A percentile compares a stretch with the other conserved stretches of the same genome.
phyloP scores from a whole-genome alignment of 176 grass and related monocot species.

The Chloris gayana region DNA sequence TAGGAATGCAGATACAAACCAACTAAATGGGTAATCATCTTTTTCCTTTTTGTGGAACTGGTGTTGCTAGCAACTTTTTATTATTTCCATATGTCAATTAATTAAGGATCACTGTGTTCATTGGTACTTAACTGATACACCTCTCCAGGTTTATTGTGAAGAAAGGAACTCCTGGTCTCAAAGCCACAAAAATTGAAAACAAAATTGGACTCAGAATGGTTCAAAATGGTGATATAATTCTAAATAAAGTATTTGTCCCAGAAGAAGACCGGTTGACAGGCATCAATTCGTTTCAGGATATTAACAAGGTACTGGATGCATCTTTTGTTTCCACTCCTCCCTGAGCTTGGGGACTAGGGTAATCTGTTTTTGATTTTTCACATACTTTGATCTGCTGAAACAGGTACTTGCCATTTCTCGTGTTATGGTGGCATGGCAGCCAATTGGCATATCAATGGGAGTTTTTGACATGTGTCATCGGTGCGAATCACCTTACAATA shows the following conservation, averaged over 20 bases:
- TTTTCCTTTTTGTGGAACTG: too few species aligned
- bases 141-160: conserved; percentile 75
- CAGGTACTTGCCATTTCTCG: conserved; percentile 78
- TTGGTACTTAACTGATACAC: too few species aligned
- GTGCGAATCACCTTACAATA: conserved; percentile 22
- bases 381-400: too few species aligned
- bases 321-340: too few species aligned
- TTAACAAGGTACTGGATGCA: conserved; percentile 62
- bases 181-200: conserved; percentile 77
- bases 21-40: conserved; percentile 67
- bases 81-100: too few species aligned
- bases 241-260: conserved; percentile 69
- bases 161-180: conserved; percentile 63
- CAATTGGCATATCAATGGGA: conserved; percentile 73
- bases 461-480: conserved; percentile 72
- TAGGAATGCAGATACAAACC: conserved; percentile 60
- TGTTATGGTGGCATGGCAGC: conserved; percentile 79
- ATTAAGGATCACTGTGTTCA: too few species aligned
- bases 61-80: too few species aligned
- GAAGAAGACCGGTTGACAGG: conserved; percentile 70
- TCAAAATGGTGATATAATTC: conserved; percentile 80
- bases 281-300: conserved; percentile 76
- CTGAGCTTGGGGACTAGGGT: too few species aligned
- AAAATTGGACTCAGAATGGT: conserved; percentile 84
- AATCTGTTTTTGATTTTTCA: too few species aligned